phyloP scores from a whole-genome alignment of 2,329 filamentous ascomycete genomes.

The Xylogone sp. region DNA sequence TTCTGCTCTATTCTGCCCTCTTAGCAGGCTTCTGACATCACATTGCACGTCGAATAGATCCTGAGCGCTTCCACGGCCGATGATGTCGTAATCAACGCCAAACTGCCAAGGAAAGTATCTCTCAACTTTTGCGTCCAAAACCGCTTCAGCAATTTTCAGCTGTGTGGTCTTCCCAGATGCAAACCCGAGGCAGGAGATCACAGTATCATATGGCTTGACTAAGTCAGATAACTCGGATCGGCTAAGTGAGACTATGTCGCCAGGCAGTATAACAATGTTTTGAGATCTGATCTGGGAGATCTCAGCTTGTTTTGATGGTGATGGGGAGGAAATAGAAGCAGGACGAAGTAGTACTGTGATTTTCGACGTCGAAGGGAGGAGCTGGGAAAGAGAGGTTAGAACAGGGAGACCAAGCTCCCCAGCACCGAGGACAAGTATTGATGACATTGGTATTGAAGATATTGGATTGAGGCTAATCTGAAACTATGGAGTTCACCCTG shows the following conservation, averaged over 20 bases:
- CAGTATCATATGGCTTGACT: slow-evolving; percentile 45
- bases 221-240: slow-evolving; percentile 34
- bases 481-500: no score
- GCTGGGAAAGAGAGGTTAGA: slow-evolving; percentile 46
- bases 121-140: slow-evolving; percentile 43
- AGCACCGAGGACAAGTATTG: slow-evolving; percentile 59
- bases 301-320: slow-evolving; percentile 42
- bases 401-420: slow-evolving; percentile 61
- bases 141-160: slow-evolving; percentile 52
- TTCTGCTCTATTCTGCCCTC: slow-evolving; percentile 32
- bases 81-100: slow-evolving; percentile 66
- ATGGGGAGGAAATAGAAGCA: slow-evolving; percentile 36
- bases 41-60: slow-evolving; percentile 67
- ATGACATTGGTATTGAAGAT: not conserved
- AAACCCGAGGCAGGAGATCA: slow-evolving; percentile 62
- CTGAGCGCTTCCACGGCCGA: slow-evolving; percentile 56
- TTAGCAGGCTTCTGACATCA: slow-evolving; percentile 49
- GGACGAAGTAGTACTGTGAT: slow-evolving; percentile 53
- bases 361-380: slow-evolving; percentile 30
- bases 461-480: no score
- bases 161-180: slow-evolving; percentile 51
- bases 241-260: slow-evolving; percentile 27
- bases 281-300: slow-evolving; percentile 26
- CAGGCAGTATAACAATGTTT: slow-evolving; percentile 16
- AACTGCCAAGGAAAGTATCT: slow-evolving; percentile 71